These are phyloP conservation scores for Conidiobolus incongruus DNA, from an alignment of 371 early-diverging fungal species.

Conservation along the genomic window DNA sequence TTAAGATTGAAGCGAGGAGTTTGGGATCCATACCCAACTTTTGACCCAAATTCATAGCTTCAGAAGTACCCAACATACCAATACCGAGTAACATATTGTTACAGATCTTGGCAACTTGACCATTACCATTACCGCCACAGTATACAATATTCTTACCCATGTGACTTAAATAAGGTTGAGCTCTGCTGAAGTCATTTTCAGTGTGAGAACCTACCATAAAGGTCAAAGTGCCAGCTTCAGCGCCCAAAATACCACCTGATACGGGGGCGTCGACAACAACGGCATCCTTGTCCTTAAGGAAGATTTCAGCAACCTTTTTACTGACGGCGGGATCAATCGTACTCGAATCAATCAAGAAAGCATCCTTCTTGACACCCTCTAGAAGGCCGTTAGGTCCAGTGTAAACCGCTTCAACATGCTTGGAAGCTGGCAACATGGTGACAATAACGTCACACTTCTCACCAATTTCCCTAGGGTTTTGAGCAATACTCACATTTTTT, in stretches of 20 bases:
- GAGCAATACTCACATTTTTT: constrained; percentile 19
- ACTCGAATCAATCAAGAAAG: constrained; percentile 66
- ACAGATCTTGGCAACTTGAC: constrained; percentile 89
- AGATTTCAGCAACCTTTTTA: constrained; percentile 28
- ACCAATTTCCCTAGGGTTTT: constrained; percentile 43
- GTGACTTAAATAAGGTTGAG: constrained; percentile 31
- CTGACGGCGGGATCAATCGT: constrained; percentile 72
- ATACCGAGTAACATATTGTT: constrained; percentile 93
- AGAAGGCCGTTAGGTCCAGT: constrained; percentile 32
- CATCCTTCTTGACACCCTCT: constrained; percentile 16
- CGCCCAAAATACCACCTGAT: constrained; percentile 82
- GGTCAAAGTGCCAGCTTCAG: constrained; percentile 75
- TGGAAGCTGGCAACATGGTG: constrained; percentile 79
- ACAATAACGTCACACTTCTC: constrained; percentile 47
- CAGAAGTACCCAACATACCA: constrained; percentile 80
- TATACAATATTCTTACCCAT: constrained; percentile 92
- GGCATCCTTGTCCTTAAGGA: constrained; percentile 24
- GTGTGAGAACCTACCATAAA: constrained; percentile 88
- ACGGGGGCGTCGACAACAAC: constrained; percentile 87
- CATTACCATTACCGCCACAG: constrained; percentile 73
- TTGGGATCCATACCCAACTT: constrained; percentile 77
- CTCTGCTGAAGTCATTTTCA: constrained; percentile 26
- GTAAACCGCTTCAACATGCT: constrained; percentile 62
- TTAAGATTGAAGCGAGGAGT: constrained; percentile 62
- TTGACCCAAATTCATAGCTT: constrained; percentile 76